Evolutionary conservation across 768 basidiomycete species (phyloP), one percentile per base, ranked within the genome.

Genomic region (Cyclocybe aegerita): DNA sequence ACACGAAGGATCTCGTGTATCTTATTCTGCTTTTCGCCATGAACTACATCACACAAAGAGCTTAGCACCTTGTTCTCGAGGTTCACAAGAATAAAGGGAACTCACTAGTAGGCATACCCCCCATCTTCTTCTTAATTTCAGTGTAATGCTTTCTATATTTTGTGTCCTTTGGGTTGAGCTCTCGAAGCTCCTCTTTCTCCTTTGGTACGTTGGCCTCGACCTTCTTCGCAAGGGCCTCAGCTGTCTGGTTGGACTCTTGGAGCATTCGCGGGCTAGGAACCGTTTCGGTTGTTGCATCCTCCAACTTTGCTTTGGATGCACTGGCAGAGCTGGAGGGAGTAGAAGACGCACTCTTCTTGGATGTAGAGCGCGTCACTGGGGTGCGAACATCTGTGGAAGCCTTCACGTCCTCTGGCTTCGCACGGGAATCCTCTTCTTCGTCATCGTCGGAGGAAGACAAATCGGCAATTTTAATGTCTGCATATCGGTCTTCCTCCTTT

Each of bases 1-100:
- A 83, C 78, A 9, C 86, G 81, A 17, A 93, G 78, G 43, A 91
- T 88, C 39, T 87, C 77, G 52, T 89, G 78, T 4, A 91, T 74
- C 55, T 72, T 81, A 38, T 77, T 82, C 59, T 88, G 76, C 3
- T 72, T 74, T 54, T 85, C 71, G 0, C 68, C 74, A 64, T 93
- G 89, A 32, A 91, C 90, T 93, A 55, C 23, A 39, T 43, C 31
- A 48, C 47, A 36, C 15, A 23, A n/a, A 33, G 33, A 39, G 35
- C 14, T 45, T 23, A 38, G 9, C 9, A 17, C 17, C 43, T 30
- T 4, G 9, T 11, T 38, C 34, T 16, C 9, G 15, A 30, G 31
- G 11, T 17, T 5, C 7, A 15, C 4, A 16, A 37, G 17, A 29
- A 36, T 43, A 51, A 17, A 43, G 29, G 31, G 17, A n/a, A 74